A percentile compares a stretch with the other conserved stretches of the same genome.
Evolutionary conservation across 176 grass and related monocot species (phyloP).

Genomic region (Oryza nivara): DNA sequence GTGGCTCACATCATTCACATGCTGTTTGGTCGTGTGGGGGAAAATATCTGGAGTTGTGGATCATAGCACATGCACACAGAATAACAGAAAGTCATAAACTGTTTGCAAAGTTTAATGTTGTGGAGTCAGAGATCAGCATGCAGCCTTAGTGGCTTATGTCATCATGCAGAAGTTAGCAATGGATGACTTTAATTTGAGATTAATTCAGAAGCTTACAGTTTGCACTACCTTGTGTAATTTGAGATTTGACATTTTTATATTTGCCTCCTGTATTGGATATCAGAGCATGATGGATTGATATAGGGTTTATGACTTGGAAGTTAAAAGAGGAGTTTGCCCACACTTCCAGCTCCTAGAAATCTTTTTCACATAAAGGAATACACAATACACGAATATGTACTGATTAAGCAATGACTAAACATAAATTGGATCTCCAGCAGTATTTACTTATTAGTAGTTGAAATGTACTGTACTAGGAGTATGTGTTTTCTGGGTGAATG

Average conservation of each 20-base stretch:
- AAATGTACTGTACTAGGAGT: no score
- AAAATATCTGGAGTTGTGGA: not conserved
- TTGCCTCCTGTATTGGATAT: not conserved
- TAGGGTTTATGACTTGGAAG: no score
- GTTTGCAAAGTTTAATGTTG: not conserved
- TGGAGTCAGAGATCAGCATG: not conserved
- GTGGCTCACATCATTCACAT: not conserved
- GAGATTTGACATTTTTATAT: not conserved
- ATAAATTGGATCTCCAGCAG: not conserved
- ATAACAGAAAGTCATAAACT: not conserved
- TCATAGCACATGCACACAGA: not conserved
- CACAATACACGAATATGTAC: not conserved
- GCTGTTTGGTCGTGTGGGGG: not conserved
- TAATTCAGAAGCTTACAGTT: no score
- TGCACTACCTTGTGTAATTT: no score
- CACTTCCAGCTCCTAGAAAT: no score
- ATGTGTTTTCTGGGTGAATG: not conserved
- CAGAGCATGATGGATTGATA: not conserved
- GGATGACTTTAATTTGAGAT: no score
- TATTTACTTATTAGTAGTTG: no score
- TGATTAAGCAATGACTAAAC: not conserved
- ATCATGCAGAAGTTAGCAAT: not conserved
- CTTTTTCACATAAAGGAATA: not conserved
- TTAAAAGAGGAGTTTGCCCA: not conserved
- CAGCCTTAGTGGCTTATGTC: not conserved